Base-by-base conservation (phyloP, 2,329 filamentous ascomycete genomes). In the Cordyceps farinosa region DNA sequence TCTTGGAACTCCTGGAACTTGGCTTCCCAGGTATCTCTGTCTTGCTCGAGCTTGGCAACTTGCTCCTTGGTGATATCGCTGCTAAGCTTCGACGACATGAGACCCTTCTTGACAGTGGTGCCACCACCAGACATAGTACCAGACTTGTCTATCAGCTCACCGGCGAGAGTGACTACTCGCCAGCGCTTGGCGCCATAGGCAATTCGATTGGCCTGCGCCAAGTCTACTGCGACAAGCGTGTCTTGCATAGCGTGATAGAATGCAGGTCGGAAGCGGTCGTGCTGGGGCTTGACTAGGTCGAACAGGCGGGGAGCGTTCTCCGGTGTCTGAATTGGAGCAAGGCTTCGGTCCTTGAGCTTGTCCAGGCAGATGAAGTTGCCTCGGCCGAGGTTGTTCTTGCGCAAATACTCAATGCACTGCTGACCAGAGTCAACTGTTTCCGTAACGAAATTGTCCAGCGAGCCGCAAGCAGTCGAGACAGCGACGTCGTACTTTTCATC, bases 121-220 rank as follows among this genome's bases (percentile, higher is more conserved):
- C 95, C 95, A 82, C 95, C 95, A 80, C 95, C 95, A 64, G 91
- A 97, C 95, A 99, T 98, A 42, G 95, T 98, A 82, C 95, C 95
- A 1, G 94, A 97, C 74, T 96, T 96, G 78, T 99, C 95, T 68
- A 99, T 98, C 59, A 99, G 84, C 75, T 97, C 93, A 55, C 95
- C 95, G 65, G 93, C 92, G 2, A 99, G 84, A 0, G 95, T 99
- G 47, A 99, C 95, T 3, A 99, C 95, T 67, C 95, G 88, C 95
- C 95, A 99, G 75, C 95, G 83, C 79, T 88, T 91, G 52, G 91
- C 91, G 48, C 95, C 94, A 71, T 98, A 99, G 8, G 95, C 95
- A 68, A 99, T 97, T 53, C 95, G 88, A 76, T 98, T 97, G 2
- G 95, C 96, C 74, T 99, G 95, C n/a, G 91, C 88, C 15, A 99